These are phyloP conservation scores for Penicillium sp. DNA, from an alignment of 2,329 filamentous ascomycete species.

Conservation along the genomic window DNA sequence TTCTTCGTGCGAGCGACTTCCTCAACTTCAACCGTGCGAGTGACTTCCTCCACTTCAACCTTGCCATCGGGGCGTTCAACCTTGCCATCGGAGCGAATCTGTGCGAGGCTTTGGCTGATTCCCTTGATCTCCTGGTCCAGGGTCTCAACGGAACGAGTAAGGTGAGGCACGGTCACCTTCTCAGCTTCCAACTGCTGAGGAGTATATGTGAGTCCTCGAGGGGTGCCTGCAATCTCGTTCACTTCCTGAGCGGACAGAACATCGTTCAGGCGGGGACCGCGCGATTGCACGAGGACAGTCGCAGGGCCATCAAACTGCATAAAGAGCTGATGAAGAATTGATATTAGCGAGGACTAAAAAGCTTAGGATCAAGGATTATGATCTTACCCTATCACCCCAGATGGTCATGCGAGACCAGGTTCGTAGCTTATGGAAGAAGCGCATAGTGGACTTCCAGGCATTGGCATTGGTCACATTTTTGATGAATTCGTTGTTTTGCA, in stretches of 20 bases:
- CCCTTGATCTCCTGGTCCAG: slow-evolving; percentile 33
- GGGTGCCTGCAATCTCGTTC: slow-evolving; percentile 83
- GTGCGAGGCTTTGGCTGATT: slow-evolving; percentile 49
- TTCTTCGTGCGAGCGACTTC: slow-evolving; percentile 22
- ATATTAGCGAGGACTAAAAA: neutral
- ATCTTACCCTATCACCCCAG: slow-evolving; percentile 78
- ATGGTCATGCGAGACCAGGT: slow-evolving; percentile 79
- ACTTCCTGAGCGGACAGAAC: slow-evolving; percentile 75
- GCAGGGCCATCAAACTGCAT: slow-evolving; percentile 84
- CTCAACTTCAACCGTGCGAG: slow-evolving; percentile 61
- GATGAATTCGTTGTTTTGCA: slow-evolving; percentile 73
- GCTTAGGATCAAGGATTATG: neutral
- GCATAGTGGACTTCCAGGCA: slow-evolving; percentile 69
- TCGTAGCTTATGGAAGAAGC: slow-evolving; percentile 66
- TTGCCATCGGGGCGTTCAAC: slow-evolving; percentile 64
- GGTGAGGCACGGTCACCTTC: slow-evolving; percentile 26
- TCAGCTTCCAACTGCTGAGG: slow-evolving; percentile 8
- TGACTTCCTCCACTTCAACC: too few species aligned
- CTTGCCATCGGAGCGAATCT: slow-evolving; percentile 62
- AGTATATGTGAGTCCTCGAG: slow-evolving; percentile 57
- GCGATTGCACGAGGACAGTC: slow-evolving; percentile 83
- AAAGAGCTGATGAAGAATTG: slow-evolving; percentile 61
- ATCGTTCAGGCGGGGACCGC: slow-evolving; percentile 77
- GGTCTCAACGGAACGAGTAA: slow-evolving; percentile 30
- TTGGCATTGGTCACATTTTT: slow-evolving; percentile 68